A percentile compares a stretch with the other conserved stretches of the same genome.
phyloP scores from a whole-genome alignment of 2,329 filamentous ascomycete genomes.

The Neofusicoccum sp. region DNA sequence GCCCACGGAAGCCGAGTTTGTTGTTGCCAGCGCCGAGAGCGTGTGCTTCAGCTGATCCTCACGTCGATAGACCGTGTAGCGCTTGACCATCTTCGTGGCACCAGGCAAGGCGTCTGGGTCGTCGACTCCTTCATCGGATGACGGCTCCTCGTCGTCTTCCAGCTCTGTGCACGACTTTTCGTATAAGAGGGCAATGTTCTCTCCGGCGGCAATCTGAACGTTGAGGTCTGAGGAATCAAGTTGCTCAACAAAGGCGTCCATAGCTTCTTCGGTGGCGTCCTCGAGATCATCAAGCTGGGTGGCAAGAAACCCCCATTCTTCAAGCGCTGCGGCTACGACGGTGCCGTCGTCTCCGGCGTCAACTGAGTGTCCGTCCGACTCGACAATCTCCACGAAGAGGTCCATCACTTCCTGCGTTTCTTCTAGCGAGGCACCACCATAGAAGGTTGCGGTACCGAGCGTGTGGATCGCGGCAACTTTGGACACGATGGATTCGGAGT shows the following conservation, averaged over 20 bases:
- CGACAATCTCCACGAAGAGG: constrained; percentile 72
- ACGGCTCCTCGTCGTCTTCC: constrained; percentile 56
- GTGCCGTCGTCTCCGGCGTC: constrained; percentile 68
- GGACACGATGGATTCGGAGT: constrained; percentile 62
- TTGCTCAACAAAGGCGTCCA: constrained; percentile 82
- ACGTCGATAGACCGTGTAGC: constrained; percentile 67
- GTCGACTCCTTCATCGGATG: constrained; percentile 46
- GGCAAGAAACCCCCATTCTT: constrained; percentile 77
- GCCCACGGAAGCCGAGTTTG: constrained; percentile 50
- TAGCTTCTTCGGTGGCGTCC: constrained; percentile 65
- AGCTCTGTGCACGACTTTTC: constrained; percentile 66
- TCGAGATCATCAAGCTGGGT: constrained; percentile 75
- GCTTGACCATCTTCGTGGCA: constrained; percentile 51
- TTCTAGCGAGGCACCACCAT: constrained; percentile 69
- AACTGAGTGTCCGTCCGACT: constrained; percentile 73
- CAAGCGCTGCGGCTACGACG: constrained; percentile 71
- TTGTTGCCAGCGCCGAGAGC: constrained; percentile 58
- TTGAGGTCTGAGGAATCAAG: constrained; percentile 70
- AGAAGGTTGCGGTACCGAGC: constrained; percentile 69
- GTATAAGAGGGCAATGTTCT: constrained; percentile 79
- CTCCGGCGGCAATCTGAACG: constrained; percentile 74
- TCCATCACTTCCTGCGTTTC: constrained; percentile 71
- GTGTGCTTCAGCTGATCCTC: constrained; percentile 59
- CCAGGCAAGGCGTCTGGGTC: constrained; percentile 26
- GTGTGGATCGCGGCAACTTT: constrained; percentile 73